Conservation (phyloP, 257 asterid species). For the Linderniella brevidens region DNA sequence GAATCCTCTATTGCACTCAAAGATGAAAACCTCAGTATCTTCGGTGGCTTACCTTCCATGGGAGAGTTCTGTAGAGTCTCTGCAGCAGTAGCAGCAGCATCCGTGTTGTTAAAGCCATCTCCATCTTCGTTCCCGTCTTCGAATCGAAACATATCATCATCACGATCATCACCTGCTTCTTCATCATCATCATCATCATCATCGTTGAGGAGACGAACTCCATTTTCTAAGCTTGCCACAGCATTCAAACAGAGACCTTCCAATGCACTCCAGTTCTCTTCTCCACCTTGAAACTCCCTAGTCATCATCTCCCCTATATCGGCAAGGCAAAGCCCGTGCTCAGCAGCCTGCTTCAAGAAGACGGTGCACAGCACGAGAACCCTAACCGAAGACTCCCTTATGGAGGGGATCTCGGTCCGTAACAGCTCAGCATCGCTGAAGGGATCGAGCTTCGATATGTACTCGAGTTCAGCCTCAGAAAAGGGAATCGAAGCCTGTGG, state of each 20-base stretch:
- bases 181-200: slow-evolving; percentile 11
- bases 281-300: slow-evolving; percentile 46
- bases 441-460: slow-evolving; percentile 58
- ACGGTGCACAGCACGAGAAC: slow-evolving; percentile 72
- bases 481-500: slow-evolving; percentile 85
- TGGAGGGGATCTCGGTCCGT: slow-evolving; percentile 48
- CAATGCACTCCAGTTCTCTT: slow-evolving; percentile 48
- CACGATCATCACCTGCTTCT: not conserved
- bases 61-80: slow-evolving; percentile 12
- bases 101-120: not conserved
- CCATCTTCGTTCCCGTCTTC: slow-evolving; percentile 19
- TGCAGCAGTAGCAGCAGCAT: no score
- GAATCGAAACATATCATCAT: slow-evolving; percentile 27
- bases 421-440: slow-evolving; percentile 59
- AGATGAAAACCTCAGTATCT: slow-evolving; percentile 35
- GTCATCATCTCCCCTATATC: slow-evolving; percentile 94
- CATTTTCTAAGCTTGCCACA: slow-evolving; percentile 23
- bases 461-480: slow-evolving; percentile 60
- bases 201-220: slow-evolving; percentile 1
- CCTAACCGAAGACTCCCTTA: slow-evolving; percentile 60
- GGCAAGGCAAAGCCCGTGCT: slow-evolving; percentile 57
- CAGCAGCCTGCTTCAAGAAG: slow-evolving; percentile 53
- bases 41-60: slow-evolving; percentile 26
- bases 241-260: slow-evolving; percentile 60
- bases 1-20: slow-evolving; percentile 17